Evolutionary conservation across 305 asterid species (phyloP).

Genomic region (Solanum hybrid): DNA sequence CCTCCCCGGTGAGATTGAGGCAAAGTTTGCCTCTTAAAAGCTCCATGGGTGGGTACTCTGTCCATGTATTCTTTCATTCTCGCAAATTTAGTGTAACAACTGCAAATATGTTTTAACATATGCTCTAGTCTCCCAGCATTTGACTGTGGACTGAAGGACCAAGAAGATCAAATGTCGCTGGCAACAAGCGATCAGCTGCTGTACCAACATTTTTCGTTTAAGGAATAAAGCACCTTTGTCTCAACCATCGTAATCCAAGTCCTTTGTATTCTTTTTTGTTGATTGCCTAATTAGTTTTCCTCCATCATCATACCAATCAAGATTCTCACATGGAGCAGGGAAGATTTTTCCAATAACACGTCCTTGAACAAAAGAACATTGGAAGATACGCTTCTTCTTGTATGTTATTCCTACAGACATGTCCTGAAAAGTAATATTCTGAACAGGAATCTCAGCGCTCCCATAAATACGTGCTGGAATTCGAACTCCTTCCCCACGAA

Average conservation of each 20-base stretch:
- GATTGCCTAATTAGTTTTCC: constrained; percentile 48
- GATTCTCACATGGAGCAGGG: constrained; percentile 79
- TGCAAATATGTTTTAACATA: background rate
- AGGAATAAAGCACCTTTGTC: background rate
- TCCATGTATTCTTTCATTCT: background rate
- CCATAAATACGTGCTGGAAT: constrained; percentile 83
- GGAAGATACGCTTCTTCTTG: constrained; percentile 86
- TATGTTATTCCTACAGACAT: constrained; percentile 76
- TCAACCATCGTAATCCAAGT: constrained; percentile 55
- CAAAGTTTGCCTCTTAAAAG: background rate
- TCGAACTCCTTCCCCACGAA: constrained; percentile 75
- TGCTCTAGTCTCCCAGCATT: background rate
- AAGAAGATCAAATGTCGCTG: background rate
- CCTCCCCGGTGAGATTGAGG: background rate
- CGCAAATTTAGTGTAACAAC: background rate
- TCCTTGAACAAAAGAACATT: constrained; percentile 77
- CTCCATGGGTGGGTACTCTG: background rate
- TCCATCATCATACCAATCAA: constrained; percentile 59
- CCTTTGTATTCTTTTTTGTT: constrained; percentile 28
- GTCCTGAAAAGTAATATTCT: constrained; percentile 56
- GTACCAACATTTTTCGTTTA: background rate
- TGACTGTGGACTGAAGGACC: background rate
- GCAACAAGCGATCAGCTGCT: background rate
- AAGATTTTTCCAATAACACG: constrained; percentile 73
- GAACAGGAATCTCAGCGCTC: constrained; percentile 55